phyloP scores from a whole-genome alignment of 768 basidiomycete species.

The Russula griseocarnosa region DNA sequence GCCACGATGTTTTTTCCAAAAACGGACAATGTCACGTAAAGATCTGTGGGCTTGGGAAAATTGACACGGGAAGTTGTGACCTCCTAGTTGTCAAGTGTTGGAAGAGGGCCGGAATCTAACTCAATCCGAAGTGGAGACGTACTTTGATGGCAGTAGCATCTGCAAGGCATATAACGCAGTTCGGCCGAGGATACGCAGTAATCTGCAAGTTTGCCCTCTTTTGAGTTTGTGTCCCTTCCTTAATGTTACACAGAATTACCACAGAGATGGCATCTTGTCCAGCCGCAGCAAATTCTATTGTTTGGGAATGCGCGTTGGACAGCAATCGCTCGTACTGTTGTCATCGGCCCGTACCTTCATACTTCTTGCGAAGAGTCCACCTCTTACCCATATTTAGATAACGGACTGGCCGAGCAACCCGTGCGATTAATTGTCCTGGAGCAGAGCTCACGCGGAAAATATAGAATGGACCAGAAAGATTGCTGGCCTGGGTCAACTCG shows the following conservation, averaged over 20 bases:
- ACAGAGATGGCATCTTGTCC: slow-evolving; percentile 15
- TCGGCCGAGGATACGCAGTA: slow-evolving; percentile 3
- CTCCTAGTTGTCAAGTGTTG: slow-evolving; percentile 41
- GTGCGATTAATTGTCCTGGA: neutral
- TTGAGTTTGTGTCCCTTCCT: neutral
- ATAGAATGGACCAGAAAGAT: slow-evolving; percentile 10
- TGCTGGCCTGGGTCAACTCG: neutral
- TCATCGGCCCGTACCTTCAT: slow-evolving; percentile 9
- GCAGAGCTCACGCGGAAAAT: neutral
- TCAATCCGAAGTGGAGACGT: neutral
- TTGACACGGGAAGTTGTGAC: slow-evolving; percentile 45
- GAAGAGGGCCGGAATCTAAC: neutral
- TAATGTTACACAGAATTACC: neutral
- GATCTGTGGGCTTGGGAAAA: slow-evolving; percentile 53
- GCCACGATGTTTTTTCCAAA: slow-evolving; percentile 63
- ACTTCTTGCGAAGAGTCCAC: neutral
- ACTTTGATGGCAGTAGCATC: slow-evolving; percentile 24
- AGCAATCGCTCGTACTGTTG: too few relatives aligned
- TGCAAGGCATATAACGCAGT: slow-evolving; percentile 7
- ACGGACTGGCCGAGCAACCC: neutral
- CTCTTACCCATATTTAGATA: neutral
- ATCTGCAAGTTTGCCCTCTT: neutral
- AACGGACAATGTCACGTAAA: slow-evolving; percentile 45
- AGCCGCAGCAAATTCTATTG: slow-evolving; percentile 13
- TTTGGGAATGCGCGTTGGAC: neutral